These are phyloP conservation scores for Astragalus membranaceus DNA, from an alignment of 306 rosid species.

Conservation along the genomic window DNA sequence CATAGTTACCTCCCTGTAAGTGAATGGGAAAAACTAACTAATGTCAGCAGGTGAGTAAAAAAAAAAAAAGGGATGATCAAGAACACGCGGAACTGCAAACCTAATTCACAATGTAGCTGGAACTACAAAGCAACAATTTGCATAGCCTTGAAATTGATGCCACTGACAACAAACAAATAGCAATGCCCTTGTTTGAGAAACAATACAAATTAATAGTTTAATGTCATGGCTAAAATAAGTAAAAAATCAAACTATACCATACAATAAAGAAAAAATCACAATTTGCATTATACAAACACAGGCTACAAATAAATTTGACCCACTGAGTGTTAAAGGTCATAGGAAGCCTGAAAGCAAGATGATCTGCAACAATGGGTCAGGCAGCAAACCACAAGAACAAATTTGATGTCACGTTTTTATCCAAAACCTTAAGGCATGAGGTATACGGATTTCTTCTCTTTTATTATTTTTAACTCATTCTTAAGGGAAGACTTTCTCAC, in stretches of 20 bases:
- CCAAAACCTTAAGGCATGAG: neutral
- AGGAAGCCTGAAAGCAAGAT: neutral
- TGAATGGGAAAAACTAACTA: neutral
- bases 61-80: conserved; percentile 1
- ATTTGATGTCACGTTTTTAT: neutral
- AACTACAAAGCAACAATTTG: neutral
- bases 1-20: conserved; percentile 57
- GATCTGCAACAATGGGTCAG: too few relatives aligned
- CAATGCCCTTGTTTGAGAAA: neutral
- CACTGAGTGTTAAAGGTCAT: neutral
- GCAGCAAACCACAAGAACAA: neutral
- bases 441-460: neutral
- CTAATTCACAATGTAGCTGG: conserved; percentile 7
- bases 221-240: neutral
- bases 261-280: neutral
- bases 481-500: neutral
- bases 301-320: neutral
- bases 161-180: neutral
- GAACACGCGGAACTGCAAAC: neutral
- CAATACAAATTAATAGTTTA: neutral
- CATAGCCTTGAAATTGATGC: neutral
- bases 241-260: neutral
- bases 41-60: neutral
- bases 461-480: neutral
- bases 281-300: neutral